These are phyloP conservation scores for Auxenochlorella protothecoides DNA, from an alignment of 139 green algal genomes.

Conservation along the genomic window DNA sequence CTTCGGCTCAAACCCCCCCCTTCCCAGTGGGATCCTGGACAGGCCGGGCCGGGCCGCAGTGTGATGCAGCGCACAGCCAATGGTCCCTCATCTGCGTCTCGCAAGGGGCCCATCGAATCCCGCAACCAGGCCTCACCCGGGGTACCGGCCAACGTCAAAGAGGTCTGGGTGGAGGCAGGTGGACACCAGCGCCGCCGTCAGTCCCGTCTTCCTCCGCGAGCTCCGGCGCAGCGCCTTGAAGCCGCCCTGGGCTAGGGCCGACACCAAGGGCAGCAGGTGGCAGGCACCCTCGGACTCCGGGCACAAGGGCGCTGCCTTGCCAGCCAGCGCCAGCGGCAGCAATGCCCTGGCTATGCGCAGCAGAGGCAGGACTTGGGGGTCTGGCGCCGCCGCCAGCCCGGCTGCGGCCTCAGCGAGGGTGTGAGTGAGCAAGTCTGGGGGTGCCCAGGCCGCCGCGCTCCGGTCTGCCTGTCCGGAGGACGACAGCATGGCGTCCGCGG, in stretches of 20 bases:
- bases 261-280: neutral
- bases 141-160: conserved; percentile 1
- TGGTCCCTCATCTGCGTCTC: too few species aligned
- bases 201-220: conserved; percentile 1
- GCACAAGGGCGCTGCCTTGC: neutral
- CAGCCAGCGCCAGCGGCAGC: neutral
- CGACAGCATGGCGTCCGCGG: too few species aligned
- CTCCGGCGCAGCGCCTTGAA: neutral
- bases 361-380: neutral
- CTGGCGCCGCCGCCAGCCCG: neutral
- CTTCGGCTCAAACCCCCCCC: too few species aligned
- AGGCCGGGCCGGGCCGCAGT: too few species aligned
- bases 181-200: conserved; percentile 22
- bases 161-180: conserved; percentile 31
- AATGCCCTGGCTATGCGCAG: neutral
- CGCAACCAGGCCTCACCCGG: too few species aligned
- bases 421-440: too few species aligned
- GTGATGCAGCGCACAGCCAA: too few species aligned
- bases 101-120: too few species aligned
- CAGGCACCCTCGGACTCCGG: neutral
- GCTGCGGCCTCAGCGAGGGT: too few species aligned
- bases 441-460: too few species aligned
- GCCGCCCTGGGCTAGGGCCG: neutral
- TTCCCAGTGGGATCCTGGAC: too few species aligned
- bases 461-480: too few species aligned